A percentile compares a stretch with the other conserved stretches of the same genome.
These are phyloP conservation scores for Rhytidiadelphus loreus DNA, from an alignment of 225 moss, liverwort and hornwort genomes.

Conservation along the genomic window DNA sequence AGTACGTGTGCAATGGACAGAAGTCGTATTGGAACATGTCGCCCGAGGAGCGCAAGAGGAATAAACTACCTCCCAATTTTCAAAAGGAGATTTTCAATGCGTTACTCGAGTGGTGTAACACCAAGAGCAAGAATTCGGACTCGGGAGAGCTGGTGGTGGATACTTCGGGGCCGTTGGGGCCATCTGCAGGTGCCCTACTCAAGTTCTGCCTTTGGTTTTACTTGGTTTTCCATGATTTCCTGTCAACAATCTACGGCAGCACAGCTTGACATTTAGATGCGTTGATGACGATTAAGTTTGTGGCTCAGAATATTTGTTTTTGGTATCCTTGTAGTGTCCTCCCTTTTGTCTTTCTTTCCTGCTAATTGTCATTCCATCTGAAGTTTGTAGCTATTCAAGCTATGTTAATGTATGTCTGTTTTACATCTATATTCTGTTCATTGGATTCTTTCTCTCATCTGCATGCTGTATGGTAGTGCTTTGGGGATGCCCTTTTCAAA, in stretches of 20 bases:
- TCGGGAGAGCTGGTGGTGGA: conserved; percentile 63
- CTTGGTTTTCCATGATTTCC: background rate
- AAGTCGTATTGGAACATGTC: conserved; percentile 72
- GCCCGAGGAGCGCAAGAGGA: conserved; percentile 59
- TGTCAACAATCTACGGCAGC: background rate
- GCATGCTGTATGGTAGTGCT: background rate
- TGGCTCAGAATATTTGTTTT: background rate
- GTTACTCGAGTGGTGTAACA: conserved; percentile 61
- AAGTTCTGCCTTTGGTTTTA: background rate
- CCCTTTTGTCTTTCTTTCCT: background rate
- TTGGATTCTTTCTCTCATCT: background rate
- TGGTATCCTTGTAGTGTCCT: background rate
- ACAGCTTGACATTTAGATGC: background rate
- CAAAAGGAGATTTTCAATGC: conserved; percentile 59
- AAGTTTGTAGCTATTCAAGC: background rate
- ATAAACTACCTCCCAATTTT: conserved; percentile 58
- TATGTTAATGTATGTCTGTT: background rate
- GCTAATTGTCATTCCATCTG: background rate
- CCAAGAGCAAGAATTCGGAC: conserved; percentile 48
- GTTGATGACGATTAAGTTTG: background rate
- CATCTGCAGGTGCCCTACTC: conserved; percentile 5
- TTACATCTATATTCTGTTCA: background rate
- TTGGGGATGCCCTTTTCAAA: background rate
- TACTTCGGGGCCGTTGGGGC: conserved; percentile 34
- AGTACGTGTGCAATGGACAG: conserved; percentile 33